Evolutionary conservation across 345 rosid genomes (phyloP).

Genomic region (Acer negundo): DNA sequence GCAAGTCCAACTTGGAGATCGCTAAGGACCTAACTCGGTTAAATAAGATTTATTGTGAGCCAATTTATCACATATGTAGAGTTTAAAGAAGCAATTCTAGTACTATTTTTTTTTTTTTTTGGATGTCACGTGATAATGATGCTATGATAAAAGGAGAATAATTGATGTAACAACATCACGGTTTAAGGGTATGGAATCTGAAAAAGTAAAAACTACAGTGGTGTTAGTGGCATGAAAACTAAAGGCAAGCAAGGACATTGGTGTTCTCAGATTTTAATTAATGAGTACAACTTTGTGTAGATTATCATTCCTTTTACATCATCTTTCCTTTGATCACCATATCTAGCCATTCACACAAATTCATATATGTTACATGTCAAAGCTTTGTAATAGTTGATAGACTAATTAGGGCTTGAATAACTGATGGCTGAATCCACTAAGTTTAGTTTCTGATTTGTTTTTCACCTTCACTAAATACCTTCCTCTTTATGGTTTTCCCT

Average conservation of each 20-base stretch:
- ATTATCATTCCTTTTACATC: background rate
- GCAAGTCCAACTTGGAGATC: too few relatives aligned
- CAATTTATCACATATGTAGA: too few relatives aligned
- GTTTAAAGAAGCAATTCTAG: too few relatives aligned
- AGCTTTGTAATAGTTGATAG: constrained; percentile 5
- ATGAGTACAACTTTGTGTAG: background rate
- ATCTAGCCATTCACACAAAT: background rate
- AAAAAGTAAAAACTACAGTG: background rate
- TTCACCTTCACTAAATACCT: background rate
- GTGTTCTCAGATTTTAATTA: background rate
- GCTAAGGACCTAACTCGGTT: too few relatives aligned
- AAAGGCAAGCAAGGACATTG: background rate
- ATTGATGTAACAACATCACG: background rate
- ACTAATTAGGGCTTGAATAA: background rate
- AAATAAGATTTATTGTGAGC: too few relatives aligned
- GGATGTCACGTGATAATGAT: too few relatives aligned
- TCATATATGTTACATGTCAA: background rate
- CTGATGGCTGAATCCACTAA: background rate
- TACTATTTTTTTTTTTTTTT: background rate
- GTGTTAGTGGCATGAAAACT: background rate
- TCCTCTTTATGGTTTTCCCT: background rate
- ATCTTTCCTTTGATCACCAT: background rate
- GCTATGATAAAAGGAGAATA: too few relatives aligned
- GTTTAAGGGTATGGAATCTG: background rate
- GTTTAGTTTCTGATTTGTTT: background rate